Evolutionary conservation across 225 moss, liverwort and hornwort genomes (phyloP), one percentile per base, ranked within the genome.

Genomic region (Polytrichum formosum): DNA sequence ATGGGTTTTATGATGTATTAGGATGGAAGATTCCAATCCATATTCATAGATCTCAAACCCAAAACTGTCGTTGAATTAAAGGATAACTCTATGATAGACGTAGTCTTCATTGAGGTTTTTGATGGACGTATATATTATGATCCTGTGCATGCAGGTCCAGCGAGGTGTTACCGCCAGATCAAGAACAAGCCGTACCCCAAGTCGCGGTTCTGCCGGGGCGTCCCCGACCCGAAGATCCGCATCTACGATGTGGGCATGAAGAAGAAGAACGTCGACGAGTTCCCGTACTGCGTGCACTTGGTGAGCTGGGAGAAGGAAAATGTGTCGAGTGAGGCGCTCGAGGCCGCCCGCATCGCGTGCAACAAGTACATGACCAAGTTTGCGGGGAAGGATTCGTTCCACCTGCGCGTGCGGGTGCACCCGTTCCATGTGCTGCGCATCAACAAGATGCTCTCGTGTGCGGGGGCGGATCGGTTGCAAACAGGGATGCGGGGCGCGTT

Each of bases 401-500:
- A 87, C 56, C 77, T 87, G 63, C 81, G 87, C n/a, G 84, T 84
- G 26, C 73, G 82, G 6, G 79, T 84, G 67, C 87, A 87, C 67
- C 87, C 84, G 0, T 87, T 84, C 79, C 87, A 84, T 25, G 87
- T 87, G 18, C 76, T 84, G 18, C 75, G 16, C 46, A 46, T 46
- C 16, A 46, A 46, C 46, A 46, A 16, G 46, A 46, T 46, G 46
- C 46, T 46, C 37, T 87, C 84, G 6, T 84, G 84, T 28, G 82
- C 84, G 17, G 80, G 82, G 1, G 85, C 82, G 4, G 82, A 86
- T 69, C 71, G 82, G 6, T 64, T 86, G 60, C 82, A 86, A 73
- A 81, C 81, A 2, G 85, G 85, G 19, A 85, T 81, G 93, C 81
- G 91, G 53, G 91, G 93, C 25, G 91, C 93, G 16, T 93, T 93